Percentiles rank a stretch among this genome's conserved stretches.
Evolutionary conservation across 2,329 filamentous ascomycete species (phyloP).

Genomic region (Fusarium nurragi): DNA sequence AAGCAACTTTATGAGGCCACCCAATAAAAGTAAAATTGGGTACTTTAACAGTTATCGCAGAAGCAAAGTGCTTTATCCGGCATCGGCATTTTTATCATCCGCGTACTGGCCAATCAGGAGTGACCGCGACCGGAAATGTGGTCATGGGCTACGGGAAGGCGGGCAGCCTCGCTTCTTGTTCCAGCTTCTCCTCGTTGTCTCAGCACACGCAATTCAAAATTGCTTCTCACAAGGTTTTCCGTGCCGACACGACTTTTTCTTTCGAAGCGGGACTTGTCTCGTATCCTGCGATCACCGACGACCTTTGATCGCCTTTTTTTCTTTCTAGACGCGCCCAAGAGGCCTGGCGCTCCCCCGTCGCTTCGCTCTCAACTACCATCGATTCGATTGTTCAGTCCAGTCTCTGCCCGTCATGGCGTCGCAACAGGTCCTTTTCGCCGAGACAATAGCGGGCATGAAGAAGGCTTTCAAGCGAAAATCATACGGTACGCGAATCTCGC

Average conservation of each 20-base stretch:
- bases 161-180: conserved; percentile 47
- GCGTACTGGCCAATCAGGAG: conserved; percentile 28
- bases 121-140: conserved; percentile 40
- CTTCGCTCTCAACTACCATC: conserved; percentile 30
- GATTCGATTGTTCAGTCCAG: conserved; percentile 19
- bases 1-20: not conserved
- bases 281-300: not conserved
- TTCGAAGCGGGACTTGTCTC: not conserved
- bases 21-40: not conserved
- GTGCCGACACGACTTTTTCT: conserved; percentile 15
- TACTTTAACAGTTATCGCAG: conserved; percentile 15
- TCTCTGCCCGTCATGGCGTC: conserved; percentile 51
- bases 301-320: not conserved
- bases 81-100: conserved; percentile 40
- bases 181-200: conserved; percentile 41
- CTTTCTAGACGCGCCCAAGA: conserved; percentile 6
- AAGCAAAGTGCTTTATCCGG: conserved; percentile 24
- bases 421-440: conserved; percentile 70
- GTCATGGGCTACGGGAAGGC: conserved; percentile 46
- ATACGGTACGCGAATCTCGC: conserved; percentile 59
- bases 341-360: conserved; percentile 25
- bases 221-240: conserved; percentile 17
- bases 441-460: conserved; percentile 75
- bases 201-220: conserved; percentile 42
- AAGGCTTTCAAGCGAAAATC: conserved; percentile 72